A percentile compares a stretch with the other conserved stretches of the same genome.
Evolutionary conservation across 1,284 basidiomycete genomes (phyloP).

Genomic region (Coniferiporia weirii): DNA sequence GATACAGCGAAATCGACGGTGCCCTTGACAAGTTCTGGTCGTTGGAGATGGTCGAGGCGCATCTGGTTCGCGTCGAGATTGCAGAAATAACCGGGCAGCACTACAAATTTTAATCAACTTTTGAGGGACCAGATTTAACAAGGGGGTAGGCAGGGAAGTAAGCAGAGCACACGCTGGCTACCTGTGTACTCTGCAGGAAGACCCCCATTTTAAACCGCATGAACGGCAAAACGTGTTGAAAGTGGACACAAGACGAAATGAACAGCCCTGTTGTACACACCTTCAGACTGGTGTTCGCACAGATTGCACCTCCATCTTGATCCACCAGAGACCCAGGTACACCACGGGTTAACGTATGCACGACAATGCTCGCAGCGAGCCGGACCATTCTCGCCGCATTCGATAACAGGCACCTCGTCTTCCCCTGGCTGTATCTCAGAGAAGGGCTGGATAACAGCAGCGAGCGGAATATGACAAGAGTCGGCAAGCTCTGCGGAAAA

Average conservation of each 20-base stretch:
- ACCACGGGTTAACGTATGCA: conserved; percentile 96
- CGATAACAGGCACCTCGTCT: conserved; percentile 75
- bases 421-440: conserved; percentile 80
- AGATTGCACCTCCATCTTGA: conserved; percentile 91
- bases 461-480: conserved; percentile 83
- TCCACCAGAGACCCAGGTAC: conserved; percentile 81
- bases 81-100: conserved; percentile 80
- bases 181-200: no score
- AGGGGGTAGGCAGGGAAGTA: no score
- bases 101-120: conserved; percentile 33
- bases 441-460: conserved; percentile 87
- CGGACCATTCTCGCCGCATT: conserved; percentile 67
- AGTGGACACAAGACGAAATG: neutral
- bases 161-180: no score
- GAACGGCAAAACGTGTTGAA: neutral
- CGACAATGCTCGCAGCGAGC: conserved; percentile 84
- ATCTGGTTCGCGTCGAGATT: conserved; percentile 78
- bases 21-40: conserved; percentile 87
- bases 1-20: conserved; percentile 90
- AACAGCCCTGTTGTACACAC: conserved; percentile 40
- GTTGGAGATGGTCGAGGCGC: conserved; percentile 77
- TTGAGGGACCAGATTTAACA: no score
- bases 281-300: conserved; percentile 78
- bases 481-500: conserved; percentile 74
- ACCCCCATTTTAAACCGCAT: no score